phyloP scores from a whole-genome alignment of 2,329 filamentous ascomycete species.

The Chaetomium strumarium region DNA sequence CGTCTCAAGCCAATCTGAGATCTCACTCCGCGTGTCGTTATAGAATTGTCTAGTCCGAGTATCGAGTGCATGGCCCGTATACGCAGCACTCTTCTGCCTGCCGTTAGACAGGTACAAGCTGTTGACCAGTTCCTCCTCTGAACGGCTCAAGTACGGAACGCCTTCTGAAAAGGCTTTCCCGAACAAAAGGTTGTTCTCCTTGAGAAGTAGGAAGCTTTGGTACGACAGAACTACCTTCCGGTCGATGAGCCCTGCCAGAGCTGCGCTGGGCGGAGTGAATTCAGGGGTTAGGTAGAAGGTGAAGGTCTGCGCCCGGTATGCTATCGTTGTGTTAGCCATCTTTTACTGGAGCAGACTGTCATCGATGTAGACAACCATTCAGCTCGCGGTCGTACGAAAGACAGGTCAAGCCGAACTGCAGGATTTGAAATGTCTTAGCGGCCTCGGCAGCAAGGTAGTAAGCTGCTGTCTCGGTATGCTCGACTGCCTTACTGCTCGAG shows the following conservation, averaged over 20 bases:
- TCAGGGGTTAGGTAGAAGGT: slow-evolving; percentile 3
- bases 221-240: slow-evolving; percentile 4
- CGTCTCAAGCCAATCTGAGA: neutral
- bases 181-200: slow-evolving; percentile 5
- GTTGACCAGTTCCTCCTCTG: neutral
- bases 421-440: slow-evolving; percentile 29
- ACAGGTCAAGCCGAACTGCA: slow-evolving; percentile 36
- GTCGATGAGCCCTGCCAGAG: slow-evolving; percentile 1
- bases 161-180: slow-evolving; percentile 1
- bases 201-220: slow-evolving; percentile 3
- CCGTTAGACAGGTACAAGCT: neutral
- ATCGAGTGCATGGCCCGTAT: neutral
- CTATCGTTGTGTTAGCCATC: neutral
- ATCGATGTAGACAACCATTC: neutral
- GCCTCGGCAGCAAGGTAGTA: slow-evolving; percentile 29
- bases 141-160: slow-evolving; percentile 2
- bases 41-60: neutral
- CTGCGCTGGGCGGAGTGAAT: neutral
- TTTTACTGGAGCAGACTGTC: neutral
- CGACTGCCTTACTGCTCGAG: neutral
- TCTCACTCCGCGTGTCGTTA: neutral
- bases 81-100: neutral
- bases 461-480: slow-evolving; percentile 14
- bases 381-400: slow-evolving; percentile 17
- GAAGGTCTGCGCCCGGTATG: slow-evolving; percentile 11